A percentile compares a stretch with the other conserved stretches of the same genome.
phyloP scores from a whole-genome alignment of 176 grass and related monocot species.

The Oryza glumipatula region DNA sequence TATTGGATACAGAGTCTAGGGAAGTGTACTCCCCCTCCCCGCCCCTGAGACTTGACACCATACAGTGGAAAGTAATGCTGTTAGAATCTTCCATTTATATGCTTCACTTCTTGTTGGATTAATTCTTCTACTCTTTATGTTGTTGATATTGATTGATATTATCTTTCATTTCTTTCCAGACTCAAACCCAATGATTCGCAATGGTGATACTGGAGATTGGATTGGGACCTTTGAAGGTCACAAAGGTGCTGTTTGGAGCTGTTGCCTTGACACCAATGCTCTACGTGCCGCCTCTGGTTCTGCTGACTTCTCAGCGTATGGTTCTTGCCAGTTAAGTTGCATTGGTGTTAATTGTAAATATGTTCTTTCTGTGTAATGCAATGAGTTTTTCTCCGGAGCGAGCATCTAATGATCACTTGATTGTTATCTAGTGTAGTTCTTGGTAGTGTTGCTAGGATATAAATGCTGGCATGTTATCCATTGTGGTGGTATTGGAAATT shows the following conservation, averaged over 20 bases:
- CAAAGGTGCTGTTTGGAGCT: slow-evolving; percentile 89
- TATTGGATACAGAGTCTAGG: slow-evolving; percentile 1
- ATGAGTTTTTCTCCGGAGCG: background rate
- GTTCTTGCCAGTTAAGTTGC: background rate
- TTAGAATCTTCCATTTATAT: background rate
- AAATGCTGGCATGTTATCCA: background rate
- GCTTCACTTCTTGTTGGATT: slow-evolving; percentile 17
- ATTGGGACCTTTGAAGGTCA: slow-evolving; percentile 90
- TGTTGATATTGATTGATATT: slow-evolving; percentile 17
- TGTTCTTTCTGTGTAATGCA: background rate
- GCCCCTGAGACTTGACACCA: background rate
- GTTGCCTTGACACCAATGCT: slow-evolving; percentile 62
- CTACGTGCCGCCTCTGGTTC: slow-evolving; percentile 75
- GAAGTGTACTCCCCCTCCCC: background rate
- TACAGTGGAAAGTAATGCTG: background rate
- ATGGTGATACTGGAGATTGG: slow-evolving; percentile 90
- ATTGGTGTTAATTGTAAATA: background rate
- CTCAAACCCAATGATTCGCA: slow-evolving; percentile 77
- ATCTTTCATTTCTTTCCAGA: slow-evolving; percentile 39
- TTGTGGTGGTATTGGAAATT: background rate
- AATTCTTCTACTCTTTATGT: background rate
- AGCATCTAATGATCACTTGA: background rate
- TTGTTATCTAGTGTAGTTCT: background rate
- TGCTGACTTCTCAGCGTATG: slow-evolving; percentile 88
- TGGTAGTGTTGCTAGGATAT: background rate